Conservation (phyloP, 2,329 filamentous ascomycete genomes). For the Colletotrichum plurivorum region DNA sequence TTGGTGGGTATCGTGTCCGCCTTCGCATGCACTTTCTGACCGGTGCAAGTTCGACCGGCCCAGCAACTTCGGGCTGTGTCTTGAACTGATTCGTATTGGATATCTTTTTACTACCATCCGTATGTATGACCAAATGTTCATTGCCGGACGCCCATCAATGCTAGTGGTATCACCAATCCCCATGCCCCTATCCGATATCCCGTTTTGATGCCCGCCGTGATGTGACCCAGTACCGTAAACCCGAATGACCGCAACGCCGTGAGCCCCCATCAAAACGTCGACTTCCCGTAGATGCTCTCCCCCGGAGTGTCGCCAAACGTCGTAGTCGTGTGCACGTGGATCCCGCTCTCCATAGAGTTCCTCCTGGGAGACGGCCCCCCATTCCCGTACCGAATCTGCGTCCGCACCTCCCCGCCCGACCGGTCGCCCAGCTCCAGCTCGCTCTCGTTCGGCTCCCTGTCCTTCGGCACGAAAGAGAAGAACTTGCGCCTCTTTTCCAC, state of each 20-base stretch:
- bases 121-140: not conserved
- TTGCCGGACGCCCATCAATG: conserved; percentile 3
- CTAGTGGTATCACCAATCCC: conserved; percentile 12
- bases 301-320: conserved; percentile 22
- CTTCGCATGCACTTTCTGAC: not conserved
- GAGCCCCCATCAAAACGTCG: not conserved
- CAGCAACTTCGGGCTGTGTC: not conserved
- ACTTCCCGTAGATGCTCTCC: not conserved
- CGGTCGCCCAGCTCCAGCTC: conserved; percentile 50
- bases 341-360: conserved; percentile 38
- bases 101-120: not conserved
- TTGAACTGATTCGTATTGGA: not conserved
- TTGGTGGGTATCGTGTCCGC: not conserved
- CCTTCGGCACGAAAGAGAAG: conserved; percentile 14
- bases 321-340: conserved; percentile 41
- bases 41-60: not conserved
- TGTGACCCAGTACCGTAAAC: conserved; percentile 7
- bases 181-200: not conserved
- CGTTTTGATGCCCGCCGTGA: not conserved
- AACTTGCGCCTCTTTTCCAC: conserved; percentile 20
- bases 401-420: conserved; percentile 48
- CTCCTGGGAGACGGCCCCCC: not conserved
- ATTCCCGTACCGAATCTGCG: conserved; percentile 44
- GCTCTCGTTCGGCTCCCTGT: conserved; percentile 43
- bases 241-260: not conserved